Percentiles rank a stretch among this genome's conserved stretches.
Evolutionary conservation across 2,329 filamentous ascomycete genomes (phyloP).

Genomic region (Paecilomyces sp.): DNA sequence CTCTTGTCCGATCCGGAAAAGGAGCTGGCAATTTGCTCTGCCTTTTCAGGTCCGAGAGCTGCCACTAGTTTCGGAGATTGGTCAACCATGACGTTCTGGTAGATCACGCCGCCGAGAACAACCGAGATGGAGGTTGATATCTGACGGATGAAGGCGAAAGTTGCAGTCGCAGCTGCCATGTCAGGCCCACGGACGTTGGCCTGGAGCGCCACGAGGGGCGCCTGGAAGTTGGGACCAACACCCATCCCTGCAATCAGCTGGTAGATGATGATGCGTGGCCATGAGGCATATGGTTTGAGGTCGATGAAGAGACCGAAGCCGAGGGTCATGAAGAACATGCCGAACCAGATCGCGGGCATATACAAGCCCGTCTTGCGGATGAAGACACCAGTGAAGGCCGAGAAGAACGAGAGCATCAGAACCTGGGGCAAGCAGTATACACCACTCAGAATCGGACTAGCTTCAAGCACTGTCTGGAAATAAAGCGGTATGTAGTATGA

Average conservation of each 20-base stretch:
- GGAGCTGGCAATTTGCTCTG: constrained; percentile 16
- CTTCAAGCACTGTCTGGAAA: constrained; percentile 68
- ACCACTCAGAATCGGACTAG: constrained; percentile 62
- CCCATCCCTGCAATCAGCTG: constrained; percentile 56
- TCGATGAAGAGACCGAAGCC: constrained; percentile 62
- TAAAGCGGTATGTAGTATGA: constrained; percentile 80
- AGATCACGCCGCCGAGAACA: constrained; percentile 50
- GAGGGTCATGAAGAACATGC: constrained; percentile 53
- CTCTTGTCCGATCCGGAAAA: constrained; percentile 29
- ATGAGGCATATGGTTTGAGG: constrained; percentile 46
- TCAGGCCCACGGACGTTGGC: constrained; percentile 53
- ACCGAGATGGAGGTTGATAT: constrained; percentile 52
- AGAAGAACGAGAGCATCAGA: constrained; percentile 58
- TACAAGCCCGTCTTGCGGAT: constrained; percentile 68
- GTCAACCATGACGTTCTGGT: constrained; percentile 30
- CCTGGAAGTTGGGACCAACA: constrained; percentile 57
- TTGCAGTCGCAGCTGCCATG: constrained; percentile 56
- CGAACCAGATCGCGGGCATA: constrained; percentile 52
- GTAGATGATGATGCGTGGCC: constrained; percentile 44
- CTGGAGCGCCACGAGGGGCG: constrained; percentile 58
- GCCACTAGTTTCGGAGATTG: constrained; percentile 20
- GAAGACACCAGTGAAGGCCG: constrained; percentile 56
- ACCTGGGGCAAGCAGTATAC: constrained; percentile 68
- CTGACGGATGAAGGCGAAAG: constrained; percentile 55
- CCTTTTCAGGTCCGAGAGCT: constrained; percentile 22